Percentiles rank a stretch among this genome's conserved stretches.
Evolutionary conservation across 2,329 filamentous ascomycete genomes (phyloP).

Genomic region (Colletotrichum horii): DNA sequence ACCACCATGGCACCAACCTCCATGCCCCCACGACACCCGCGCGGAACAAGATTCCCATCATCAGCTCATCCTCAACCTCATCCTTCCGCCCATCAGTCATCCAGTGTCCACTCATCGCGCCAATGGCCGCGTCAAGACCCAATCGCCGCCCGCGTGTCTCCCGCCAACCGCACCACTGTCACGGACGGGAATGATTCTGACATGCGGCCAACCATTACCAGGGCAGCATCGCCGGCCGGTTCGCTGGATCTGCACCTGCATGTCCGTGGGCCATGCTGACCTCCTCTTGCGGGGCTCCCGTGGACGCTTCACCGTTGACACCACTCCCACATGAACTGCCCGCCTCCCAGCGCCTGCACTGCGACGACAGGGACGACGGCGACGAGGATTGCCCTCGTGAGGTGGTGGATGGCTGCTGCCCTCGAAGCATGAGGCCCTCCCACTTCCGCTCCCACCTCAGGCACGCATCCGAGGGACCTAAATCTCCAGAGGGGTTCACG

Average conservation of each 20-base stretch:
- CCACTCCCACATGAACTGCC: not conserved
- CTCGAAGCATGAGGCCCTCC: not conserved
- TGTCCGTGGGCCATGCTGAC: not conserved
- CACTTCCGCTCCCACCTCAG: not conserved
- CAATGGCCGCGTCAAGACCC: not conserved
- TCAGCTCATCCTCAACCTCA: not conserved
- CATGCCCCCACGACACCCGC: not conserved
- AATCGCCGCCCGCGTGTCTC: not conserved
- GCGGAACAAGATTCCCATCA: not conserved
- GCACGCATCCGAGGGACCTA: not conserved
- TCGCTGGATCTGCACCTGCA: constrained; percentile 6
- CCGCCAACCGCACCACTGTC: not conserved
- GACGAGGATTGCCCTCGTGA: not conserved
- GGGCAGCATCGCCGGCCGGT: not conserved
- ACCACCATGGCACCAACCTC: not conserved
- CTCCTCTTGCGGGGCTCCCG: not conserved
- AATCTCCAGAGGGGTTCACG: constrained; percentile 8
- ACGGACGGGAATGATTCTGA: not conserved
- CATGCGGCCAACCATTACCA: constrained; percentile 2
- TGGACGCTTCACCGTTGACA: not conserved
- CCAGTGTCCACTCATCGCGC: not conserved
- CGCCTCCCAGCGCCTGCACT: not conserved
- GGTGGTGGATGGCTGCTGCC: not conserved
- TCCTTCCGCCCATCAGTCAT: not conserved
- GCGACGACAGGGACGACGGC: not conserved